Evolutionary conservation across 179 eudicot genomes (phyloP), one percentile per base, ranked within the genome.

Genomic region (Beta corolliflora): DNA sequence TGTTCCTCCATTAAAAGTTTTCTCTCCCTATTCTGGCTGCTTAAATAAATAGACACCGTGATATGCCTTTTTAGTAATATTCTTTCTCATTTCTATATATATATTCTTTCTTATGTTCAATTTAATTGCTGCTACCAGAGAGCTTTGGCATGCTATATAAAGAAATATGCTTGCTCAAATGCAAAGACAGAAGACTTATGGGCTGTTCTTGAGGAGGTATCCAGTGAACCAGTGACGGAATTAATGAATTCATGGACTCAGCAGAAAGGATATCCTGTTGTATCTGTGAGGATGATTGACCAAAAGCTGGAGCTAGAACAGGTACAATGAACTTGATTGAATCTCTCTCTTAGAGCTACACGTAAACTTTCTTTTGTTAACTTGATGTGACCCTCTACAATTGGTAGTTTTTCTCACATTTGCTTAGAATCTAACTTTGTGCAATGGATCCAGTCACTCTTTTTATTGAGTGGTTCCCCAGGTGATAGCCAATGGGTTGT

Each of bases 171-270:
- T 79, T 94, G 90, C 87, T 94, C 97, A 77, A 97, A 97, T 87
- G 97, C 99, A 48, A 97, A 92, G 88, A 97, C 99, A 45, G 99
- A 94, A 84, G 97, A 97, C 86, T 81, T 97, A 79, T 97, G 99
- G 99, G 89, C 93, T 84, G 99, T 87, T 56, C 96, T 94, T 55
- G 91, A 94, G 90, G 94, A 93, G 78, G 92, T 91, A 85, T 97
- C 99, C 79, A 89, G 91, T 76, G 95, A 97, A 86, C 99, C 99
- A 15, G 98, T 97, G 77, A 91, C 88, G 85, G 89, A 86, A 77
- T 81, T 97, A 69, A 97, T 97, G 99, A 89, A 86, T 84, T 85
- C 97, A 31, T 96, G 99, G 99, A 97, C 99, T 72, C 93, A 96
- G 80, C 98, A 94, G 89, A 82, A 90, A 83, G 99, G 99, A 79